Evolutionary conservation across 257 asterid genomes (phyloP).

Genomic region (Plantago ovata): DNA sequence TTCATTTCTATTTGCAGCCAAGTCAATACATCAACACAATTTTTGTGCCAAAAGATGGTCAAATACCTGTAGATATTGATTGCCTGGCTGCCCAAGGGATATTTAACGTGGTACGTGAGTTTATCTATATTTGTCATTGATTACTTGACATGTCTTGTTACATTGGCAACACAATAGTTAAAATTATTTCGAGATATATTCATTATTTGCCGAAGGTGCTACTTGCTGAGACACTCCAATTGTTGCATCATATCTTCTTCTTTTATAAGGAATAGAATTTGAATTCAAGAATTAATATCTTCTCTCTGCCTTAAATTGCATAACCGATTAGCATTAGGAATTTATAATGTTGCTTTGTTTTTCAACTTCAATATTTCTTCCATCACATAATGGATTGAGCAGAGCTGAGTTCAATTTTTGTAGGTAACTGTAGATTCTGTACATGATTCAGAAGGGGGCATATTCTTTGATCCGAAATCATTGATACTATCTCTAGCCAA

Average conservation of each 20-base stretch:
- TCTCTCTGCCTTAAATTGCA: too few relatives aligned
- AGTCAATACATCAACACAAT: slow-evolving; percentile 69
- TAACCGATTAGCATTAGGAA: too few relatives aligned
- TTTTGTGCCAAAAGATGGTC: slow-evolving; percentile 70
- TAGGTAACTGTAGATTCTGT: slow-evolving; percentile 78
- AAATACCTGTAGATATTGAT: slow-evolving; percentile 57
- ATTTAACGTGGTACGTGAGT: slow-evolving; percentile 50
- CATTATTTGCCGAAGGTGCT: background rate
- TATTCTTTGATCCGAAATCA: slow-evolving; percentile 68
- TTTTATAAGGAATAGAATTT: background rate
- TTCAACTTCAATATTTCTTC: background rate
- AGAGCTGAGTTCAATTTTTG: slow-evolving; percentile 18
- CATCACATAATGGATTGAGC: too few relatives aligned
- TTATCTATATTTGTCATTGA: background rate
- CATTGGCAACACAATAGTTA: too few relatives aligned
- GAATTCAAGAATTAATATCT: too few relatives aligned
- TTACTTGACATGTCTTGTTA: too few relatives aligned
- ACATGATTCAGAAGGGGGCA: slow-evolving; percentile 54
- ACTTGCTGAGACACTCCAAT: background rate
- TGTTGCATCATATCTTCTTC: background rate
- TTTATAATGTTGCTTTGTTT: background rate
- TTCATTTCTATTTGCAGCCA: slow-evolving; percentile 50
- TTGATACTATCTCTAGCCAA: slow-evolving; percentile 58
- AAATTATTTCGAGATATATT: too few relatives aligned
- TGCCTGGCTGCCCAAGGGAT: slow-evolving; percentile 64